Base-by-base conservation (phyloP, 345 rosid species). In the Citrus sinensis region DNA sequence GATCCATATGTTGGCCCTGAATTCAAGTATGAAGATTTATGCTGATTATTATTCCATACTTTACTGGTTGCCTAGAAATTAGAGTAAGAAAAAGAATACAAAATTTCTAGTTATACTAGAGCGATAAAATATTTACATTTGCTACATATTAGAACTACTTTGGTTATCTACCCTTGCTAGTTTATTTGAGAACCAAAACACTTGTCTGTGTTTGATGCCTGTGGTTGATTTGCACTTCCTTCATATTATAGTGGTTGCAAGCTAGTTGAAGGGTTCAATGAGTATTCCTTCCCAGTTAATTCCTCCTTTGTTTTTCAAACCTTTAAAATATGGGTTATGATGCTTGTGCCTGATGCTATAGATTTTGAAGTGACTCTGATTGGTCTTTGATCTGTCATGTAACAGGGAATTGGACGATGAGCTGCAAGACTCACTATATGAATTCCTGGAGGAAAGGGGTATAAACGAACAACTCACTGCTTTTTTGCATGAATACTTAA, bases 351-450 rank as follows among this genome's bases (percentile, higher is more conserved):
- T 27, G n/a, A 69, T 76, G 3, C 10, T 30, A 11, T 42, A 61
- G 66, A 24, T 24, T 30, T 29, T 20, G 49, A 61, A 27, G 70
- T 35, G 64, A 25, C 62, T 37, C 75, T 61, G 75, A 67, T 82
- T 65, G 46, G 55, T 60, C 9, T 82, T 78, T 55, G 14, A 76
- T 71, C 20, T 61, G 75, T 71, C 79, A 75, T 67, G 35, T 82
- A 78, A 29, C 90, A 95, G 99, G 90, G 98, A 92, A 40, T 46
- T 95, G 85, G 99, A 95, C 30, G 97, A 91, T 32, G 86, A 88
- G 37, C 85, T 95, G 72, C 98, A 93, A 82, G 85, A 85, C 3
- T 84, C 91, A 4, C 87, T 95, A 7, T 91, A 92, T 72, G 91
- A 83, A 0, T 92, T 85, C 80, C 76, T 95, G 80, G 98, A 91